phyloP scores from a whole-genome alignment of 352 stramenopile species.

The Peronospora destructor region DNA sequence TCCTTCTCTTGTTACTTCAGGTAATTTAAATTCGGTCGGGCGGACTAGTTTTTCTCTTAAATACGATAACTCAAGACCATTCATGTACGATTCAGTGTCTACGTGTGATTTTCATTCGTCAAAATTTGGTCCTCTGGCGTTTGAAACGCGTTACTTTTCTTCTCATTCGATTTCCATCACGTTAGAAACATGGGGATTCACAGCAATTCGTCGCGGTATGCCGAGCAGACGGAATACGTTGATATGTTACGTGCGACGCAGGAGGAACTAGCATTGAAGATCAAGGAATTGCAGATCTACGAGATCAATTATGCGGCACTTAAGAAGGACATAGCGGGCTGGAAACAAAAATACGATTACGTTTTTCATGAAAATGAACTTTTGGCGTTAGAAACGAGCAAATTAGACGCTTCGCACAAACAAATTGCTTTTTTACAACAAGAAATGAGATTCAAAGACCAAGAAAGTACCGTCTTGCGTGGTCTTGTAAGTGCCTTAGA shows the following conservation, averaged over 20 bases:
- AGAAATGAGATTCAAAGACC: slow-evolving; percentile 82
- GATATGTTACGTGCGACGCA: slow-evolving; percentile 70
- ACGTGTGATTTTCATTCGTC: no score
- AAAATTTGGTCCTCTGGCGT: no score
- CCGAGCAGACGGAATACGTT: slow-evolving; percentile 50
- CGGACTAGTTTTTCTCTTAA: no score
- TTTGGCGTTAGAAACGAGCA: slow-evolving; percentile 72
- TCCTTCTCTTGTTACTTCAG: no score
- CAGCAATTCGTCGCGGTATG: slow-evolving; percentile 29
- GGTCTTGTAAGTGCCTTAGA: slow-evolving; percentile 74
- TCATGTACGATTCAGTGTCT: no score
- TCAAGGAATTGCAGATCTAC: slow-evolving; percentile 77
- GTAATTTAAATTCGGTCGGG: no score
- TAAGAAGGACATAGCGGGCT: slow-evolving; percentile 70
- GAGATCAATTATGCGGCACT: slow-evolving; percentile 70
- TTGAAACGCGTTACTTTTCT: no score
- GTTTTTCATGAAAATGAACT: slow-evolving; percentile 84
- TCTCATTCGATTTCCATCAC: no score
- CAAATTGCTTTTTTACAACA: slow-evolving; percentile 79
- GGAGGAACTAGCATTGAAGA: slow-evolving; percentile 70
- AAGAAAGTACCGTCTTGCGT: slow-evolving; percentile 64
- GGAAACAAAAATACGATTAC: slow-evolving; percentile 87
- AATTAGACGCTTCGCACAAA: slow-evolving; percentile 78
- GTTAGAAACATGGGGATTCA: no score
- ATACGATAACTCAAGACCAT: no score